A percentile compares a stretch with the other conserved stretches of the same genome.
Evolutionary conservation across 768 basidiomycete genomes (phyloP).

Genomic region (Russula virescens): DNA sequence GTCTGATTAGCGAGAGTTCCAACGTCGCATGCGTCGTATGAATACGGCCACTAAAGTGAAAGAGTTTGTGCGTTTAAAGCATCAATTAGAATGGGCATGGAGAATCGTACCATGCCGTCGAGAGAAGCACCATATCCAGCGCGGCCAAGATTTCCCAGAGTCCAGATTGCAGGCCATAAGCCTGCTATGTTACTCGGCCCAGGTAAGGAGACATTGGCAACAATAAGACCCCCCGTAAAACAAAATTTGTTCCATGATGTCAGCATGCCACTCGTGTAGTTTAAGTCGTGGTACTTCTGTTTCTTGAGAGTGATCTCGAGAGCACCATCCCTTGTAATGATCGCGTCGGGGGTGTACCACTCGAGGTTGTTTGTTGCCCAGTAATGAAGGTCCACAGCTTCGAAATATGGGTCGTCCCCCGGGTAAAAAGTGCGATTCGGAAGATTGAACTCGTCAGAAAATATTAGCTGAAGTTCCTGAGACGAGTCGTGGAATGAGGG

Average conservation of each 20-base stretch:
- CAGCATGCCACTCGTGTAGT: slow-evolving; percentile 38
- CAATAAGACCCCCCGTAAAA: slow-evolving; percentile 83
- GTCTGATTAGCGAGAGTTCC: slow-evolving; percentile 89
- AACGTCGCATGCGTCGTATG: slow-evolving; percentile 83
- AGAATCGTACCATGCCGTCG: slow-evolving; percentile 62
- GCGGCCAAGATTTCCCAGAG: slow-evolving; percentile 79
- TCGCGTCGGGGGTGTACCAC: slow-evolving; percentile 82
- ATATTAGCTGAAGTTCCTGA: slow-evolving; percentile 63
- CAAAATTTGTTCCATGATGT: slow-evolving; percentile 80
- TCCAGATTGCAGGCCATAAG: slow-evolving; percentile 78
- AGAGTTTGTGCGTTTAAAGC: slow-evolving; percentile 4
- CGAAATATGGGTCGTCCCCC: slow-evolving; percentile 58
- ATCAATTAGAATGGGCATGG: slow-evolving; percentile 1
- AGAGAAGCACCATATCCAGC: slow-evolving; percentile 85
- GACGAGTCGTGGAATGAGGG: slow-evolving; percentile 54
- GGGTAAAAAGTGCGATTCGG: slow-evolving; percentile 80
- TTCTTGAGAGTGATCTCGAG: slow-evolving; percentile 50
- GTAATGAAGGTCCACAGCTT: slow-evolving; percentile 42
- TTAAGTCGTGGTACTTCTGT: slow-evolving; percentile 58
- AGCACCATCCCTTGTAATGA: slow-evolving; percentile 38
- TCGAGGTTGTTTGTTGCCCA: slow-evolving; percentile 50
- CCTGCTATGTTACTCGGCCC: slow-evolving; percentile 55
- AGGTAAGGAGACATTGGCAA: slow-evolving; percentile 62
- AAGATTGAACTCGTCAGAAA: slow-evolving; percentile 84
- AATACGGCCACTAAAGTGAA: slow-evolving; percentile 65